Evolutionary conservation across 495 filamentous ascomycete species (phyloP).

Genomic region (Penicillium tannophilum): DNA sequence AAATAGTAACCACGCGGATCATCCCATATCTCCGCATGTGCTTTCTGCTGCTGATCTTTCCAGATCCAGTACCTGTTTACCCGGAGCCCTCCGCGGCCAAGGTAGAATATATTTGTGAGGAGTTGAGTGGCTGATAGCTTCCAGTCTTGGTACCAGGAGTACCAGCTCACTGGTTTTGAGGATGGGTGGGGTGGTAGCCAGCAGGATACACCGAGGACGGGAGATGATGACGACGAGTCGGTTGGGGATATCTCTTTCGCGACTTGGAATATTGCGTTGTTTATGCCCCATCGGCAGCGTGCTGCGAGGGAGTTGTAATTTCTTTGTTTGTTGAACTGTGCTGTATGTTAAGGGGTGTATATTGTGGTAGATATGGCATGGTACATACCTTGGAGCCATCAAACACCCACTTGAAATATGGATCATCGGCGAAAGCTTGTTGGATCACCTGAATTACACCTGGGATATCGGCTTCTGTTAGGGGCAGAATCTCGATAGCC

Average conservation of each 20-base stretch:
- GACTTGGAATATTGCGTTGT: conserved; percentile 65
- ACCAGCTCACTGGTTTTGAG: conserved; percentile 52
- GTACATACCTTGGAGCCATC: conserved; percentile 50
- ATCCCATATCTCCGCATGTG: conserved; percentile 59
- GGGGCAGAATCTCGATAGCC: conserved; percentile 52
- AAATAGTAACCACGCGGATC: conserved; percentile 66
- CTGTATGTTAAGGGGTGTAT: conserved; percentile 15
- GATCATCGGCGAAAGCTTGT: conserved; percentile 62
- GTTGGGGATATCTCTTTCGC: conserved; percentile 49
- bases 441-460: conserved; percentile 56
- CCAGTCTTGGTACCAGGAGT: conserved; percentile 55
- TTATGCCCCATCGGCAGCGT: conserved; percentile 65
- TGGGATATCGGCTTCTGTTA: conserved; percentile 63
- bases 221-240: conserved; percentile 20
- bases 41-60: conserved; percentile 60
- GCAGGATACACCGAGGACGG: conserved; percentile 64
- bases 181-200: conserved; percentile 58
- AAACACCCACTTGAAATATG: conserved; percentile 66
- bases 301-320: conserved; percentile 59
- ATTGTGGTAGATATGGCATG: conserved; percentile 19
- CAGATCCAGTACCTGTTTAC: conserved; percentile 66
- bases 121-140: conserved; percentile 58
- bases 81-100: conserved; percentile 60
- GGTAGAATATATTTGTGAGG: conserved; percentile 56
- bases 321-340: conserved; percentile 52